phyloP scores from a whole-genome alignment of 2,329 filamentous ascomycete genomes.

The Coniosporium tulheliwenetii region DNA sequence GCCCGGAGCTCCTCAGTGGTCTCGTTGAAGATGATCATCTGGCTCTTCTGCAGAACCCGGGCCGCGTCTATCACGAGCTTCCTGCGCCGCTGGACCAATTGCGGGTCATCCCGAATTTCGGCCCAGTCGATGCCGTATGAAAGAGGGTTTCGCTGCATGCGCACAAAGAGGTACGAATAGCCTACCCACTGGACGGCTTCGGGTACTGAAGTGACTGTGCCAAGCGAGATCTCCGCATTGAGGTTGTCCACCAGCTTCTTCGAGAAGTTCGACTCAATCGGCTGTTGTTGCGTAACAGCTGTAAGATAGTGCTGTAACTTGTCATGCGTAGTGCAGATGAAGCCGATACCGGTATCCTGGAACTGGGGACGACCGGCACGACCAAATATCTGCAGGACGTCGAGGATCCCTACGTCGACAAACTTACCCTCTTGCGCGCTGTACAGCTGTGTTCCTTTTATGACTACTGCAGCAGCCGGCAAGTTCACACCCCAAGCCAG shows the following conservation, averaged over 20 bases:
- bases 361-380: conserved; percentile 96
- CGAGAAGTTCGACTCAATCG: conserved; percentile 94
- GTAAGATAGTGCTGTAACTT: conserved; percentile 82
- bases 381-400: conserved; percentile 96
- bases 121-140: conserved; percentile 92
- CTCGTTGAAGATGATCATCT: conserved; percentile 99
- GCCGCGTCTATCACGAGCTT: conserved; percentile 83
- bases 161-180: conserved; percentile 93
- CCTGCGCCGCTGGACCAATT: conserved; percentile 69
- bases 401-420: conserved; percentile 86
- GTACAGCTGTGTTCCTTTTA: conserved; percentile 96
- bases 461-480: conserved; percentile 88
- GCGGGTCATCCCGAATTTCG: conserved; percentile 77
- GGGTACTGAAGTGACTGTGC: conserved; percentile 84
- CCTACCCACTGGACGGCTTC: conserved; percentile 96
- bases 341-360: conserved; percentile 92
- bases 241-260: conserved; percentile 89
- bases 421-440: conserved; percentile 95
- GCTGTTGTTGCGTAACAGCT: conserved; percentile 87
- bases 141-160: conserved; percentile 84
- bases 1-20: conserved; percentile 80
- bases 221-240: conserved; percentile 85
- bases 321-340: conserved; percentile 94
- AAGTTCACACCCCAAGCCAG: conserved; percentile 98
- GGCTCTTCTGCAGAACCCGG: conserved; percentile 70